These are phyloP conservation scores for Musa schizocarpa DNA, from an alignment of 176 grass and related monocot species.

Conservation along the genomic window DNA sequence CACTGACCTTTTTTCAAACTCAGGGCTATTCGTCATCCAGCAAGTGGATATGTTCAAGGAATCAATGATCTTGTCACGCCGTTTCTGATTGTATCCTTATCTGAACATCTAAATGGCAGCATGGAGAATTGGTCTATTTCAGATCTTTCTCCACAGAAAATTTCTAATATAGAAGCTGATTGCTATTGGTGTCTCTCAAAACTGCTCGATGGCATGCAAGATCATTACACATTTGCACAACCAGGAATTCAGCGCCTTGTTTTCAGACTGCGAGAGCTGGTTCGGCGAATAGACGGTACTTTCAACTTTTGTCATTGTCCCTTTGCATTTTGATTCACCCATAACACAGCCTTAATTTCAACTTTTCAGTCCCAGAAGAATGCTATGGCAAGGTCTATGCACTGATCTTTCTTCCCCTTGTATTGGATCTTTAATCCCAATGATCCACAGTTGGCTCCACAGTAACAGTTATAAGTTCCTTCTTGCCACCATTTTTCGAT, in stretches of 20 bases:
- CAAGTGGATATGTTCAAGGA: conserved; percentile 97
- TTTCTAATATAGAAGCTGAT: conserved; percentile 83
- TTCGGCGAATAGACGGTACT: conserved; percentile 79
- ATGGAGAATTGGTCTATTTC: conserved; percentile 80
- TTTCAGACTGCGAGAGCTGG: conserved; percentile 81
- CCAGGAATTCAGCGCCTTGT: conserved; percentile 95
- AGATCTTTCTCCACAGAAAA: conserved; percentile 51
- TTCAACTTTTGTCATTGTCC: neutral
- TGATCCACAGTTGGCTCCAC: no score
- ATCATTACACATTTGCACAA: conserved; percentile 97
- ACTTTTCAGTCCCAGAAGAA: no score
- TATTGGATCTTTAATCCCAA: no score
- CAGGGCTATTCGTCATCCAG: conserved; percentile 94
- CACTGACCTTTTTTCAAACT: conserved; percentile 3
- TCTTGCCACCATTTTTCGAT: no score
- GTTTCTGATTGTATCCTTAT: conserved; percentile 85
- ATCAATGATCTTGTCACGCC: conserved; percentile 96
- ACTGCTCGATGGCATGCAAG: conserved; percentile 95
- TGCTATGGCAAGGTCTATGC: no score
- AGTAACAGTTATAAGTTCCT: no score
- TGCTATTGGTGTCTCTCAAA: conserved; percentile 97
- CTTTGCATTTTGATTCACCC: neutral
- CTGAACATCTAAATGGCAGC: conserved; percentile 75
- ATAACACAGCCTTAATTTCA: no score
- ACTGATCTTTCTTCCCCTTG: no score